Percentiles rank a stretch among this genome's conserved stretches.
These are phyloP conservation scores for Coemansia sp. DNA, from an alignment of 371 early-diverging fungal species.

Conservation along the genomic window DNA sequence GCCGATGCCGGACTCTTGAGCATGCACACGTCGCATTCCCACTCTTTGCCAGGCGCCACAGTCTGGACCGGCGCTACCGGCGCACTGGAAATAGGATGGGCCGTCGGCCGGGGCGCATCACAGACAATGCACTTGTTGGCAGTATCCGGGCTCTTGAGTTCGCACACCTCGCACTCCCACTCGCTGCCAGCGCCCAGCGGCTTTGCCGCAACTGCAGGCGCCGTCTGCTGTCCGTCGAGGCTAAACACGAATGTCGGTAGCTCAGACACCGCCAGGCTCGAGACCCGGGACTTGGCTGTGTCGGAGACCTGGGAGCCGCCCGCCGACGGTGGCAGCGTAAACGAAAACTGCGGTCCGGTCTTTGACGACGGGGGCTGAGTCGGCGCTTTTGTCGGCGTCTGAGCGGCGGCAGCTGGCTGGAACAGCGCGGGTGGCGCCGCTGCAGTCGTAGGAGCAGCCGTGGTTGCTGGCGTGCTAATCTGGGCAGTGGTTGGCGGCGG, in stretches of 20 bases:
- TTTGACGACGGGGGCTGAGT: background rate
- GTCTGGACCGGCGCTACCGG: background rate
- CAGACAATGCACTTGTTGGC: slow-evolving; percentile 15
- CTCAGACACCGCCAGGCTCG: background rate
- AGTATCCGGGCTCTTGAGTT: slow-evolving; percentile 18
- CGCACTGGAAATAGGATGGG: background rate
- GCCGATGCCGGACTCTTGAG: slow-evolving; percentile 13
- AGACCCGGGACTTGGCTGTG: slow-evolving; percentile 10
- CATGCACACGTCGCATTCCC: slow-evolving; percentile 20
- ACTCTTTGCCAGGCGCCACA: background rate
- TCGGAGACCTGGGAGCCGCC: slow-evolving; percentile 1
- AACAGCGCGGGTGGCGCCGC: background rate
- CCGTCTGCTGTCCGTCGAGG: slow-evolving; percentile 9
- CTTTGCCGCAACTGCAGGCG: background rate
- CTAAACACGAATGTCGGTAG: slow-evolving; percentile 30
- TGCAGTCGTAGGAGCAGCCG: background rate
- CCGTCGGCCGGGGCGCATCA: slow-evolving; percentile 13
- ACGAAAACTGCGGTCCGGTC: background rate
- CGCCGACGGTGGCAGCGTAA: background rate
- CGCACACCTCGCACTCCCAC: slow-evolving; percentile 11
- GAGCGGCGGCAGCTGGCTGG: background rate
- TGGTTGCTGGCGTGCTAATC: slow-evolving; percentile 3
- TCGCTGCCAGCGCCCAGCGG: background rate
- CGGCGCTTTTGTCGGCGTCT: background rate
- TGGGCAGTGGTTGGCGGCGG: slow-evolving; percentile 13